Evolutionary conservation across 2,329 filamentous ascomycete genomes (phyloP).

Genomic region (Fusarium nurragi): DNA sequence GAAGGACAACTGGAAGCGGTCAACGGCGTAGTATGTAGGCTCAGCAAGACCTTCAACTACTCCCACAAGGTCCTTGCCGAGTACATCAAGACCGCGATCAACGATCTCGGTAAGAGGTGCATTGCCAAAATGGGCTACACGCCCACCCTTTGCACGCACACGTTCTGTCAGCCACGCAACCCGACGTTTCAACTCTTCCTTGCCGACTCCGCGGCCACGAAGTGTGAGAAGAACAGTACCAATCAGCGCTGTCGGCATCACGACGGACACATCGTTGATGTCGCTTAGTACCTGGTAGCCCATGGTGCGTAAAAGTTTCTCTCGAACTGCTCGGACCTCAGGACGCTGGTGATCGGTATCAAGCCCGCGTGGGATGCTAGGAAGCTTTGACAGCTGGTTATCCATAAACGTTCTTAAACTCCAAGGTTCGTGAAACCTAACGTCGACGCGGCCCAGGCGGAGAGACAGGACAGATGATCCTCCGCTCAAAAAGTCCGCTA

Average conservation of each 20-base stretch:
- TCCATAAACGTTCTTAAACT: constrained; percentile 84
- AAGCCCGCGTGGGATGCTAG: constrained; percentile 54
- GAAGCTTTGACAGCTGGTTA: constrained; percentile 71
- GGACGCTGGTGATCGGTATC: constrained; percentile 59
- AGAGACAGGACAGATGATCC: constrained; percentile 87
- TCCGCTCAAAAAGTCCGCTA: constrained; percentile 87
- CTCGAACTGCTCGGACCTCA: constrained; percentile 64
- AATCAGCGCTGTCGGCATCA: constrained; percentile 97
- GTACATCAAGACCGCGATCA: constrained; percentile 87
- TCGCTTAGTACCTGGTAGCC: constrained; percentile 93
- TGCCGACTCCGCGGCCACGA: constrained; percentile 89
- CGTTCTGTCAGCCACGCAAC: constrained; percentile 90
- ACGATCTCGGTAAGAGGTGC: constrained; percentile 83
- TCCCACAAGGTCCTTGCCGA: constrained; percentile 89
- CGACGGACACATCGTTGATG: constrained; percentile 95
- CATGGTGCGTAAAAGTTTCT: constrained; percentile 82
- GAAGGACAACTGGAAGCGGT: constrained; percentile 96
- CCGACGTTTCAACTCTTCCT: constrained; percentile 82
- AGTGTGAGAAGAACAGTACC: constrained; percentile 93
- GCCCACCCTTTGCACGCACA: constrained; percentile 84
- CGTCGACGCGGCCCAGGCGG: constrained; percentile 89
- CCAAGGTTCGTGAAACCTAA: constrained; percentile 97
- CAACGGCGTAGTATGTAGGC: constrained; percentile 92
- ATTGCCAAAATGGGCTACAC: constrained; percentile 91
- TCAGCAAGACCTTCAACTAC: constrained; percentile 82